These are phyloP conservation scores for Metschnikowia lunata DNA, from an alignment of 805 yeast genomes.

Conservation along the genomic window DNA sequence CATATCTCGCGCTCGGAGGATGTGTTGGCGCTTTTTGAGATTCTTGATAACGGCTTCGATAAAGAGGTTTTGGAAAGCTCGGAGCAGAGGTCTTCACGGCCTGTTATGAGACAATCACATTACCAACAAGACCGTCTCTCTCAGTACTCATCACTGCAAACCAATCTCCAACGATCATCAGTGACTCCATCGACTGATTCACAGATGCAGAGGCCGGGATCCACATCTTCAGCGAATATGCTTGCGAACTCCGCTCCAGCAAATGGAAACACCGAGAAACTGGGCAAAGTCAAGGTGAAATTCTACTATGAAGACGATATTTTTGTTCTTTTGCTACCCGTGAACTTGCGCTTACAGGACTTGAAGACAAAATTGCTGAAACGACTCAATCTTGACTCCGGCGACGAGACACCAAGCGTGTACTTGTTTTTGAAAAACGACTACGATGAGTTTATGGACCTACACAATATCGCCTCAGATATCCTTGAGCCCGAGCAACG, in stretches of 20 bases:
- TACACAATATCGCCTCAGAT: conserved; percentile 25
- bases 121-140: conserved; percentile 51
- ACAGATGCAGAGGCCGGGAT: conserved; percentile 18
- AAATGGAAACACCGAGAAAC: conserved; percentile 12
- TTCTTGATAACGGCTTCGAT: conserved; percentile 58
- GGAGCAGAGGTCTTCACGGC: conserved; percentile 23
- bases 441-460: conserved; percentile 36
- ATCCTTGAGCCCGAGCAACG: conserved; percentile 25
- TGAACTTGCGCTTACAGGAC: conserved; percentile 44
- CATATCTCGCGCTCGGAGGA: conserved; percentile 68
- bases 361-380: conserved; percentile 48
- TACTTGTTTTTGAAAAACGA: conserved; percentile 39
- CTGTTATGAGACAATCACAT: conserved; percentile 35
- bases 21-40: conserved; percentile 67
- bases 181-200: conserved; percentile 26
- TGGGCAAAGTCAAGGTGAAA: conserved; percentile 54
- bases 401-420: conserved; percentile 20
- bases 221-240: conserved; percentile 21
- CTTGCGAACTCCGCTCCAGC: conserved; percentile 5
- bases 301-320: conserved; percentile 79
- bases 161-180: conserved; percentile 19
- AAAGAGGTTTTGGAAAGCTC: conserved; percentile 35
- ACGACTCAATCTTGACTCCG: conserved; percentile 41
- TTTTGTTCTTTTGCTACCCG: conserved; percentile 61
- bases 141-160: conserved; percentile 39